Base-by-base conservation (phyloP, 2,329 filamentous ascomycete genomes). In the Zymoseptoria brevis region DNA sequence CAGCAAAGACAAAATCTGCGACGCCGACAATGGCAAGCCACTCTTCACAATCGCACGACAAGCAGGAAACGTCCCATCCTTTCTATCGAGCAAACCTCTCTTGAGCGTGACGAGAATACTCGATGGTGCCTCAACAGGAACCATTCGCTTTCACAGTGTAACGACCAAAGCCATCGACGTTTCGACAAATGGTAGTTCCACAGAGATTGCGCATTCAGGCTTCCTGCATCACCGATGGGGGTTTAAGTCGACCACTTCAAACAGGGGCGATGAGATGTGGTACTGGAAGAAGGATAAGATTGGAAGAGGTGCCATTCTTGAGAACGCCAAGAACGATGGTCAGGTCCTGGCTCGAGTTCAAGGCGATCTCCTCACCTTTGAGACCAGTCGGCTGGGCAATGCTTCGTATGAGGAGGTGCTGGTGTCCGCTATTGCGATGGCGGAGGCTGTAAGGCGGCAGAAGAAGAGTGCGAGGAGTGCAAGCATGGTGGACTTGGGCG, bases 361-460 rank as follows among this genome's bases (percentile, higher is more conserved):
- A 26, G 63, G 61, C 1, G 60, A 66, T 53, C 19, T 63, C 5
- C 56, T 69, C 11, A 60, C 53, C 8, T 68, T 66, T 21, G 64
- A 66, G 57, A 54, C 53, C 4, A 56, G 54, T 13, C 57, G 62
- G 4, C 30, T 69, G 24, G 59, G 60, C 24, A 49, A 53, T n/a
- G 64, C 58, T 41, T 61, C 56, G 19, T 59, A 64, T 51, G 64
- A 67, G 8, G 66, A 68, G 55, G 58, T 68, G 3, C 9, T 68
- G 24, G 29, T 69, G 7, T 57, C 53, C 57, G 66, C 65, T 5
- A 58, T 69, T 9, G 67, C 67, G 9, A 60, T 69, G 60, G 62
- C 61, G 8, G 67, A 69, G 57, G 60, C 63, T 24, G 64, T 62
- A 22, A 60, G 64, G 35, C 50, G 64, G 41, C 54, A 56, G 45